These are phyloP conservation scores for Diophrys sp. DNA, from an alignment of 73 alveolate genomes.

Conservation along the genomic window DNA sequence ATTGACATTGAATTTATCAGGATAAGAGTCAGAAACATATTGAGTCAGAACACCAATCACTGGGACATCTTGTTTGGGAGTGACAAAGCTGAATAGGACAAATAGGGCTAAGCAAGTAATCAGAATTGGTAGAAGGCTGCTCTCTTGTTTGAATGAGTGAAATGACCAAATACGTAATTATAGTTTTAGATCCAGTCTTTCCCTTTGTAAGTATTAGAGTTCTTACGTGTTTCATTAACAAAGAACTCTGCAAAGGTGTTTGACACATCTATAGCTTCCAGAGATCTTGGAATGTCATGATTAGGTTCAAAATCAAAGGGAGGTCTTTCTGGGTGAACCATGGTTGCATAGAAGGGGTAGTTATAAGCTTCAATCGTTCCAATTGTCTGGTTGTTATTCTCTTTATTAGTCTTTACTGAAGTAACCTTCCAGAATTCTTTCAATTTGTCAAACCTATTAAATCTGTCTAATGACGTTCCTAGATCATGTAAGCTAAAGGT, in stretches of 20 bases:
- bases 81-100: not conserved
- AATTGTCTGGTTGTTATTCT: constrained; percentile 22
- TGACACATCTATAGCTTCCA: not conserved
- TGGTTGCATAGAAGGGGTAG: constrained; percentile 48
- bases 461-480: constrained; percentile 12
- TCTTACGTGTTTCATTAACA: not conserved
- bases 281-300: not conserved
- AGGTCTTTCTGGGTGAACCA: constrained; percentile 56
- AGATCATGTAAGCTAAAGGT: constrained; percentile 17
- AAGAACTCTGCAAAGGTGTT: not conserved
- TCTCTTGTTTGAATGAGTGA: too few relatives aligned
- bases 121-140: too few relatives aligned
- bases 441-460: constrained; percentile 7
- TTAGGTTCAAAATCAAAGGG: not conserved
- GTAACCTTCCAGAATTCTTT: constrained; percentile 18
- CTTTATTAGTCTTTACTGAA: constrained; percentile 12
- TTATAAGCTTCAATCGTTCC: constrained; percentile 43
- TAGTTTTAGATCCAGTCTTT: not conserved
- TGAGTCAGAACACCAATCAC: constrained; percentile 25
- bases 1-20: constrained; percentile 6
- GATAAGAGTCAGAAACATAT: not conserved
- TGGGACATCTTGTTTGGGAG: constrained; percentile 12
- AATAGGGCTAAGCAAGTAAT: too few relatives aligned
- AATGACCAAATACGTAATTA: too few relatives aligned
- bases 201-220: not conserved